Evolutionary conservation across 306 rosid genomes (phyloP), one percentile per base, ranked within the genome.

Genomic region (Lagenaria siceraria): DNA sequence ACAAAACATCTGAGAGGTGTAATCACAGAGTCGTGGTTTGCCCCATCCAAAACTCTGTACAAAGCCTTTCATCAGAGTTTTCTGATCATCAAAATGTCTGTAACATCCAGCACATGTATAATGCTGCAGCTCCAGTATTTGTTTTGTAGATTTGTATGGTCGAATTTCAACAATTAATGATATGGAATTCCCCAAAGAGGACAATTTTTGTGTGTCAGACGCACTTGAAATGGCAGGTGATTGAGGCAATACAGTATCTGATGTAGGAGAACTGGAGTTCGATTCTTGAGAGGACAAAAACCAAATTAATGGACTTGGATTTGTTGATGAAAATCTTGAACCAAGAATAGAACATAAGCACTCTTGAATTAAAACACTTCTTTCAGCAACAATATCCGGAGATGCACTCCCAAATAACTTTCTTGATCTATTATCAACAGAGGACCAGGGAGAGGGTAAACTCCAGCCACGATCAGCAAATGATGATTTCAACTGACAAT

Each of bases 1-100:
- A 86, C 99, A 92, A 81, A 92, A 96, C 82, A 96, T 78, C 81
- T 96, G 98, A 82, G 93, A 84, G 64, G 91, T 90, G 83, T 96
- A 96, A 82, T 92, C 99, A 84, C 99, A 96, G 58, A 90, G 87
- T 82, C 96, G 91, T 82, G 98, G 96, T 85, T 86, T 96, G 35
- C 99, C 97, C 97, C 97, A 96, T 82, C 99, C 98, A 58, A 96
- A 88, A 60, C 93, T 86, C 86, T 87, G 88, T 72, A 92, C 98
- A 85, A 96, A 86, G 83, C 89, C 99, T 87, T 78, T 51, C 78
- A 96, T 87, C 83, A 81, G 71, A 36, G 92, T 86, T 82, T 82
- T 95, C 42, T 88, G 97, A 82, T 88, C 91, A 87, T 89, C 92
- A 84, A 96, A 90, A 88, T 90, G 88, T 79, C 78, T 96, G 87